A percentile compares a stretch with the other conserved stretches of the same genome.
These are phyloP conservation scores for Saturnispora halmiae DNA, from an alignment of 805 yeast genomes.

Conservation along the genomic window DNA sequence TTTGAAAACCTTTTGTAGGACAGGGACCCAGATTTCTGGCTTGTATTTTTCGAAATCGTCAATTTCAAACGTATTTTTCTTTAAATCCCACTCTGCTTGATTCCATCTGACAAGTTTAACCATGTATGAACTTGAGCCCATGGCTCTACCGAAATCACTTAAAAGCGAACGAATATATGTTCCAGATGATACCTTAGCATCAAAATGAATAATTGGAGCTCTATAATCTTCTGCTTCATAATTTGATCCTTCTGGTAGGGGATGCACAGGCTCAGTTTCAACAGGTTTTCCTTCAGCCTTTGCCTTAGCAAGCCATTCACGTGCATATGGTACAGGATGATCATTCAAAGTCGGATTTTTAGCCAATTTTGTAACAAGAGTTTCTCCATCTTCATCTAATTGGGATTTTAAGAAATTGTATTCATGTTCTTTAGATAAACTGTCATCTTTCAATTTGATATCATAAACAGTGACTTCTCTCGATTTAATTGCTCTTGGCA, in stretches of 20 bases:
- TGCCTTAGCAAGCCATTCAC: slow-evolving; percentile 41
- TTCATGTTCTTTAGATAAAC: slow-evolving; percentile 45
- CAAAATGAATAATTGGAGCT: slow-evolving; percentile 66
- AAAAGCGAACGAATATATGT: slow-evolving; percentile 86
- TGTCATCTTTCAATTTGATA: slow-evolving; percentile 45
- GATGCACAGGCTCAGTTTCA: slow-evolving; percentile 31
- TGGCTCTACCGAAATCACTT: slow-evolving; percentile 79
- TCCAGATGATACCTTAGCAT: slow-evolving; percentile 82
- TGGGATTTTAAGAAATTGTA: slow-evolving; percentile 39
- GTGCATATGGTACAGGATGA: slow-evolving; percentile 51
- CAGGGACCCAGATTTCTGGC: slow-evolving; percentile 64
- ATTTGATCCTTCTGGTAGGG: slow-evolving; percentile 29
- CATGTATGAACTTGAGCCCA: slow-evolving; percentile 82
- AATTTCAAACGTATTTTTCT: slow-evolving; percentile 55
- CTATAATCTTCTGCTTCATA: slow-evolving; percentile 33
- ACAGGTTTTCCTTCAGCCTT: slow-evolving; percentile 22
- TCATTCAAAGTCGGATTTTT: slow-evolving; percentile 52
- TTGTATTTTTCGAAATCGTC: slow-evolving; percentile 54
- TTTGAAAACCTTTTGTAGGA: slow-evolving; percentile 42
- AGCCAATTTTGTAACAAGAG: slow-evolving; percentile 31
- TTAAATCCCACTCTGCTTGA: slow-evolving; percentile 82
- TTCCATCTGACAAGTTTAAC: slow-evolving; percentile 61
- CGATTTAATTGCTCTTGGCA: slow-evolving; percentile 75
- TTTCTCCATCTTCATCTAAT: slow-evolving; percentile 39
- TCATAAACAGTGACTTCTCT: slow-evolving; percentile 58